Conservation (phyloP, 495 filamentous ascomycete genomes). For the Chaetomium fimeti region DNA sequence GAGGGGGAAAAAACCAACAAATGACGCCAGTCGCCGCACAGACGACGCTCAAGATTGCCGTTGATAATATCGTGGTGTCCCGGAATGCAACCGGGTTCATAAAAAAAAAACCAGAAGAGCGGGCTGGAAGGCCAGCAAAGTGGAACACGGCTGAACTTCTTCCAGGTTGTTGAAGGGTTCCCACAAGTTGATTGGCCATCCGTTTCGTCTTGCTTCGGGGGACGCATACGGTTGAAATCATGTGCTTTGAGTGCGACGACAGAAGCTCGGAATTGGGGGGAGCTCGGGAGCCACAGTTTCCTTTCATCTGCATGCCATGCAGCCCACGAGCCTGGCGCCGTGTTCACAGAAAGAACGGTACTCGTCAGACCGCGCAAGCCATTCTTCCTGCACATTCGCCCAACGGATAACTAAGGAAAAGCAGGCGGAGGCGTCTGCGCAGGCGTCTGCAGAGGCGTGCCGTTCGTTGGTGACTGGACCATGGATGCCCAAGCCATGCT, state of each 20-base stretch:
- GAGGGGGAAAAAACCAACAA: no score
- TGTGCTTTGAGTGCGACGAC: conserved; percentile 15
- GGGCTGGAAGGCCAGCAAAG: neutral
- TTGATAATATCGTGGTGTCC: conserved; percentile 10
- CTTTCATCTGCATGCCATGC: no score
- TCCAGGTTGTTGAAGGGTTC: neutral
- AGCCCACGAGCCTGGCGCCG: no score
- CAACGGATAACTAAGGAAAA: neutral
- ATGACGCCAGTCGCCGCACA: conserved; percentile 8
- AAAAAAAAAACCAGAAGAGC: conserved; percentile 1
- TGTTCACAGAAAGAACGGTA: neutral
- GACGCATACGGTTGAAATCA: conserved; percentile 19
- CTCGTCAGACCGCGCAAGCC: neutral
- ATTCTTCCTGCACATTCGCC: neutral
- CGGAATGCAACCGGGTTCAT: neutral
- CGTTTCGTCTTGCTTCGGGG: neutral
- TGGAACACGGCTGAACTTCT: neutral
- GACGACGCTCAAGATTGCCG: neutral
- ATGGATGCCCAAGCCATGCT: neutral
- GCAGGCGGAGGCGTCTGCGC: no score
- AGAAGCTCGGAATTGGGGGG: neutral
- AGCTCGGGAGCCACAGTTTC: no score
- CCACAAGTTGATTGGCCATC: conserved; percentile 12
- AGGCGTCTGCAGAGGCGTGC: neutral
- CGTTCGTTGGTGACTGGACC: no score